Percentiles rank a stretch among this genome's conserved stretches.
phyloP scores from a whole-genome alignment of 2,329 filamentous ascomycete genomes.

The Aspergillus brunneoviolaceus region DNA sequence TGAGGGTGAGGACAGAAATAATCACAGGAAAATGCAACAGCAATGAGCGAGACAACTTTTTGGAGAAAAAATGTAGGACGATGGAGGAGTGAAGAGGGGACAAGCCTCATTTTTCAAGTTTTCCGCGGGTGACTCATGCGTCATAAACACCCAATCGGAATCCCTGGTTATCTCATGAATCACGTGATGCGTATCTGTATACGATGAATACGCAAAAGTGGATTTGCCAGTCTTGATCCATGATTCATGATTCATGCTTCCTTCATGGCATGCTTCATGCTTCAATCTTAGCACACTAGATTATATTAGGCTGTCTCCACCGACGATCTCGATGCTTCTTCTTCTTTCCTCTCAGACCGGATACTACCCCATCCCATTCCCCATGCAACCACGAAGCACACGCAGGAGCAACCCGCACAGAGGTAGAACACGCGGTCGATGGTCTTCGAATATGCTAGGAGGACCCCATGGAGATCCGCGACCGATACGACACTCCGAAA shows the following conservation, averaged over 20 bases:
- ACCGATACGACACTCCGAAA: constrained; percentile 24
- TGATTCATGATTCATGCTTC: too few species aligned
- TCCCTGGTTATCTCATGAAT: background rate
- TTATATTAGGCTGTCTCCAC: background rate
- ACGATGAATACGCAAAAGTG: background rate
- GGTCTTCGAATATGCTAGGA: constrained; percentile 27
- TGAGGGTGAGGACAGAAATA: background rate
- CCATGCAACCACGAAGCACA: background rate
- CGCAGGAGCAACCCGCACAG: background rate
- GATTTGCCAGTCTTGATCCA: too few species aligned
- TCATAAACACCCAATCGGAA: constrained; percentile 2
- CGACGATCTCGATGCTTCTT: background rate
- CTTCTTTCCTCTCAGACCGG: background rate
- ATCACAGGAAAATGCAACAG: background rate
- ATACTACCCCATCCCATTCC: constrained; percentile 7
- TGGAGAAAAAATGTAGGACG: background rate
- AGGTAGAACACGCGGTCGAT: constrained; percentile 1
- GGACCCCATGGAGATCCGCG: constrained; percentile 24
- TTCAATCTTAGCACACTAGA: background rate
- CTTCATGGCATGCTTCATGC: too few species aligned
- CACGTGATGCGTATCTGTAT: background rate
- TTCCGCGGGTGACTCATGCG: constrained; percentile 6
- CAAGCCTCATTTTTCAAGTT: background rate
- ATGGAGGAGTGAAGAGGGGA: background rate
- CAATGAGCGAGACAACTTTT: background rate